phyloP scores from a whole-genome alignment of 495 filamentous ascomycete species.

The Aspergillus mulundensis region DNA sequence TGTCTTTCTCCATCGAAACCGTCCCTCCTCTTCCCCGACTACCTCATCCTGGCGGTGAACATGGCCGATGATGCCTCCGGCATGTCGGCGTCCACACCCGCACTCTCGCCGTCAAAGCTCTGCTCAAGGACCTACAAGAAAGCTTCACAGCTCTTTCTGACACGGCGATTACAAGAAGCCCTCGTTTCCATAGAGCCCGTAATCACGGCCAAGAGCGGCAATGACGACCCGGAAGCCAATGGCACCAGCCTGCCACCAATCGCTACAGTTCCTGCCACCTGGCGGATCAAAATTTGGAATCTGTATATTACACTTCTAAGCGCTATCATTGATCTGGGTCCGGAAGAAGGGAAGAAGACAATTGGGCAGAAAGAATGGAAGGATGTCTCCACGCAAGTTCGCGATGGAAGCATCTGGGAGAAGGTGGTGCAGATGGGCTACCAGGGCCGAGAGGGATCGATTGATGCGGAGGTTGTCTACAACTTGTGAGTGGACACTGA shows the following conservation, averaged over 20 bases:
- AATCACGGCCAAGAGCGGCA: conserved; percentile 46
- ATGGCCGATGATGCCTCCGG: conserved; percentile 34
- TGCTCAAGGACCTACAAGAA: conserved; percentile 68
- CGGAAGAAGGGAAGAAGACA: conserved; percentile 82
- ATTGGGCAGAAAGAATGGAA: conserved; percentile 86
- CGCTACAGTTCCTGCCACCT: conserved; percentile 64
- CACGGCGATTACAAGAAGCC: conserved; percentile 84
- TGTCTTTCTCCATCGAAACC: neutral
- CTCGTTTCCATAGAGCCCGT: conserved; percentile 77
- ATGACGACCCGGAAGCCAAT: conserved; percentile 35
- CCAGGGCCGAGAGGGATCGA: conserved; percentile 77
- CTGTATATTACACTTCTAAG: conserved; percentile 91
- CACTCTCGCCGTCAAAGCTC: conserved; percentile 59
- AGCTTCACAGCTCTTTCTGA: conserved; percentile 86
- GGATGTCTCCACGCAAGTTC: conserved; percentile 69
- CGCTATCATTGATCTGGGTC: conserved; percentile 78
- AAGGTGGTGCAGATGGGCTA: conserved; percentile 84
- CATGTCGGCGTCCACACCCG: conserved; percentile 43
- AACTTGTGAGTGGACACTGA: conserved; percentile 62
- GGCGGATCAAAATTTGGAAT: conserved; percentile 93
- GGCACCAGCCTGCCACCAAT: conserved; percentile 55
- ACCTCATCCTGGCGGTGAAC: conserved; percentile 20
- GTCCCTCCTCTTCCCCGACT: conserved; percentile 2
- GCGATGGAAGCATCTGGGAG: conserved; percentile 88
- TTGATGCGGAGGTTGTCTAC: conserved; percentile 92